Evolutionary conservation across 257 asterid genomes (phyloP), one percentile per base, ranked within the genome.

Genomic region (Jacaranda mimosifolia): DNA sequence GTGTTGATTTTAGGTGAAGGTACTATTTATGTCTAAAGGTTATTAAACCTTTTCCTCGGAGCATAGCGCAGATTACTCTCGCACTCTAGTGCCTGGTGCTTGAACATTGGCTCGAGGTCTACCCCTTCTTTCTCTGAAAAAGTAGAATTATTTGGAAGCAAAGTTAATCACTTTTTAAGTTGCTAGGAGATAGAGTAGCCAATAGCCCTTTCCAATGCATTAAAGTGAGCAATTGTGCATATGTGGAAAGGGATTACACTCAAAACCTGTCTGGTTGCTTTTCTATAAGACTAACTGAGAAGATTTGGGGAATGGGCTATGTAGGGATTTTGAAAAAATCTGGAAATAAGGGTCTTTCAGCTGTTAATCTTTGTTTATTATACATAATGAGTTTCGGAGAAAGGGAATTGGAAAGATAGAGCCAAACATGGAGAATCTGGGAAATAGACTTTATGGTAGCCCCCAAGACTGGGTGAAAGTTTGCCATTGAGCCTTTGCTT

Each of bases 401-500:
- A 59, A 72, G 63, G 72, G 71, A 70, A 43, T 68, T 71, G 68
- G 36, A 75, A 83, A 81, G 75, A 56, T 57, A 68, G 71, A 70
- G 68, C 36, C 21, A 72, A 78, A 72, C 86, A 75, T 78, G 77
- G 68, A 68, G 88, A 88, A 86, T 84, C 83, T 81, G 6, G 72
- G 63, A 49, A 83, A 74, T 69, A 62, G 19, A 53, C 53, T 70
- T 83, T 85, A 58, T 38, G 68, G 42, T 67, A 65, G 83, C 74
- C 82, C 66, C 80, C 68, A n/a, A 19, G 73, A 48, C 17, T 14
- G 56, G 7, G 45, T 45, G 21, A 55, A 56, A 26, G 51, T 56
- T 60, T 65, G 71, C 9, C 62, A 39, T 60, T 17, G 53, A 46
- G 38, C 26, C 51, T 67, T 85, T 82, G 18, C 90, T 84, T 89